Evolutionary conservation across 1,139 yeast genomes (phyloP).

Genomic region (Torulaspora pretoriensis): DNA sequence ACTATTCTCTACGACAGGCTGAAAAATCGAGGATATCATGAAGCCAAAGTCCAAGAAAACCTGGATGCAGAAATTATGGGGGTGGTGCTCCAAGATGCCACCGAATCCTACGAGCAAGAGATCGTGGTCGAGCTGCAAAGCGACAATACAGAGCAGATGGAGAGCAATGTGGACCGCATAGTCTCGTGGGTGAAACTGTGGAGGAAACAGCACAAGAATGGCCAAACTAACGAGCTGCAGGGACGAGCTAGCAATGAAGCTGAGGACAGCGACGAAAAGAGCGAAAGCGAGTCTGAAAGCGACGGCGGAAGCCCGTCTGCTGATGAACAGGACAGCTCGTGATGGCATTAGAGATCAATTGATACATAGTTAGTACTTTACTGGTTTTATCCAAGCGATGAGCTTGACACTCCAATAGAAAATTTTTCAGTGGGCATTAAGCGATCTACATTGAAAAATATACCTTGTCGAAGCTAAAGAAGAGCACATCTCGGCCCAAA

Average conservation of each 20-base stretch:
- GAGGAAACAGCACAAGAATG: conserved; percentile 50
- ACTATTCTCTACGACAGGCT: conserved; percentile 69
- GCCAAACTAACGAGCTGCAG: conserved; percentile 40
- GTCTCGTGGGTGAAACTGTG: conserved; percentile 71
- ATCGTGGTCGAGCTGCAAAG: conserved; percentile 78
- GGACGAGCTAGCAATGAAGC: conserved; percentile 9
- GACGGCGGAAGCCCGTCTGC: conserved; percentile 4
- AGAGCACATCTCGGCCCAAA: background rate
- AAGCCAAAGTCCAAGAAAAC: conserved; percentile 81
- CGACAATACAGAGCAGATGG: conserved; percentile 70
- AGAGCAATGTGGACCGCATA: conserved; percentile 72
- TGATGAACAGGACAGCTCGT: background rate
- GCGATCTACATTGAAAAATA: conserved; percentile 4
- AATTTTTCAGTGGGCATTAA: conserved; percentile 8
- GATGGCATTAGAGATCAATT: too few relatives aligned
- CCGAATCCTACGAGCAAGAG: conserved; percentile 71
- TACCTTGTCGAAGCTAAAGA: background rate
- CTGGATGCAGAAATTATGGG: conserved; percentile 97
- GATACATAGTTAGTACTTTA: background rate
- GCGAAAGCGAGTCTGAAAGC: conserved; percentile 11
- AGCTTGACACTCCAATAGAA: conserved; percentile 4
- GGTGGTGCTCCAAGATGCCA: conserved; percentile 80
- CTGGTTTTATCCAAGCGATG: background rate
- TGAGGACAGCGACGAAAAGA: conserved; percentile 16
- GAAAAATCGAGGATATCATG: conserved; percentile 67